A percentile compares a stretch with the other conserved stretches of the same genome.
phyloP scores from a whole-genome alignment of 495 filamentous ascomycete species.

The Stereocaulon alpinum region DNA sequence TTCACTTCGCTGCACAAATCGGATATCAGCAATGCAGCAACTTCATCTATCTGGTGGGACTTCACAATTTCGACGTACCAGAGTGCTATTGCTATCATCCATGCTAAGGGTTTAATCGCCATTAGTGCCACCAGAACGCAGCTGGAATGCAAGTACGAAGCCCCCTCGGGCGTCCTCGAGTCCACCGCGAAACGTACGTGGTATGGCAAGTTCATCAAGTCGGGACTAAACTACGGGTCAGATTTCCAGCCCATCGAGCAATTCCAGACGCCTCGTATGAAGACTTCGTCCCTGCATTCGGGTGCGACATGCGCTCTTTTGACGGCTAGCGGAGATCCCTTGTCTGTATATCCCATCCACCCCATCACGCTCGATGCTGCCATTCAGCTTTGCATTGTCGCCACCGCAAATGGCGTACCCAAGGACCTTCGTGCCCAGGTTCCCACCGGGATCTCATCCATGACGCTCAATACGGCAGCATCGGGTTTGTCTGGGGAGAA shows the following conservation, averaged over 20 bases:
- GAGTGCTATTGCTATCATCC: constrained; percentile 13
- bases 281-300: neutral
- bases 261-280: constrained; percentile 8
- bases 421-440: neutral
- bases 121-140: no score
- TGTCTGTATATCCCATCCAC: constrained; percentile 22
- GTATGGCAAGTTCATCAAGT: constrained; percentile 11
- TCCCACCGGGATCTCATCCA: neutral
- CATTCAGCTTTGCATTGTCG: constrained; percentile 24
- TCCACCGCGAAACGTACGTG: neutral
- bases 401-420: neutral
- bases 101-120: constrained; percentile 19
- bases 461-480: neutral
- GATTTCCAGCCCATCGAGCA: constrained; percentile 26
- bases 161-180: no score
- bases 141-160: no score
- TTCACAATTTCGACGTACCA: constrained; percentile 24
- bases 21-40: constrained; percentile 10
- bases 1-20: constrained; percentile 4
- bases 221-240: constrained; percentile 17
- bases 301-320: no score
- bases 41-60: constrained; percentile 20
- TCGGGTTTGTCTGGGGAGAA: no score
- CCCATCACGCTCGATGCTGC: constrained; percentile 24
- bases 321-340: no score